These are phyloP conservation scores for Botrytis cinerea DNA, from an alignment of 2,329 filamentous ascomycete species.

Conservation along the genomic window DNA sequence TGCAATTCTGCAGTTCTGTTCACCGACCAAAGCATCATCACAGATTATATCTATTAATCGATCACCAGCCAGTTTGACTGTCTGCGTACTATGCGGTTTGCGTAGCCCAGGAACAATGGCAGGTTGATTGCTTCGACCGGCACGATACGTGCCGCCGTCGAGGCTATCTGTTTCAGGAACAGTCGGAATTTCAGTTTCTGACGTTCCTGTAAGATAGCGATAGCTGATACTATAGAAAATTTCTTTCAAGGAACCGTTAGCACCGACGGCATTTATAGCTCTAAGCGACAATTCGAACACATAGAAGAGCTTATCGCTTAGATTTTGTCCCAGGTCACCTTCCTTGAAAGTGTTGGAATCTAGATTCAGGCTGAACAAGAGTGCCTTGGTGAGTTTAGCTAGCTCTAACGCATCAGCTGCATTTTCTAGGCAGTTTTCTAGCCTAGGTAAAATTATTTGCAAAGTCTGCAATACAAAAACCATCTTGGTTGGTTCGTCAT, in stretches of 20 bases:
- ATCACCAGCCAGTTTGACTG: conserved; percentile 78
- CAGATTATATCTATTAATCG: conserved; percentile 83
- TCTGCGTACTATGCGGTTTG: conserved; percentile 59
- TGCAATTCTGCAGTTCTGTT: conserved; percentile 78
- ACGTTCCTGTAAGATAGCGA: conserved; percentile 75
- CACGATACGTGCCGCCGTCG: background rate
- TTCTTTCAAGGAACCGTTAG: conserved; percentile 71
- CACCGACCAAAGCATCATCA: conserved; percentile 88
- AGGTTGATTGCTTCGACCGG: background rate
- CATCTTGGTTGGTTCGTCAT: conserved; percentile 69
- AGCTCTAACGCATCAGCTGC: conserved; percentile 72
- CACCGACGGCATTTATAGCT: conserved; percentile 73
- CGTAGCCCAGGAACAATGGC: conserved; percentile 47
- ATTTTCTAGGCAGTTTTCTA: conserved; percentile 73
- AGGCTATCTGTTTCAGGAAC: background rate
- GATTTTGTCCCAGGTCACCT: conserved; percentile 64
- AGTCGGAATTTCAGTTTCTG: conserved; percentile 52
- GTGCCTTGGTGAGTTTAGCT: conserved; percentile 70
- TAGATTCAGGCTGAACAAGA: conserved; percentile 72
- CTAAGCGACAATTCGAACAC: conserved; percentile 85
- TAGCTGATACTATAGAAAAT: conserved; percentile 92
- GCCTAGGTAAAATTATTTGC: conserved; percentile 82
- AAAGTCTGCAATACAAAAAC: conserved; percentile 83
- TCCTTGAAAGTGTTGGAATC: conserved; percentile 45
- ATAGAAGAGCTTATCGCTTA: conserved; percentile 87